Conservation (phyloP, 1,284 basidiomycete genomes). For the Puccinia coronata region DNA sequence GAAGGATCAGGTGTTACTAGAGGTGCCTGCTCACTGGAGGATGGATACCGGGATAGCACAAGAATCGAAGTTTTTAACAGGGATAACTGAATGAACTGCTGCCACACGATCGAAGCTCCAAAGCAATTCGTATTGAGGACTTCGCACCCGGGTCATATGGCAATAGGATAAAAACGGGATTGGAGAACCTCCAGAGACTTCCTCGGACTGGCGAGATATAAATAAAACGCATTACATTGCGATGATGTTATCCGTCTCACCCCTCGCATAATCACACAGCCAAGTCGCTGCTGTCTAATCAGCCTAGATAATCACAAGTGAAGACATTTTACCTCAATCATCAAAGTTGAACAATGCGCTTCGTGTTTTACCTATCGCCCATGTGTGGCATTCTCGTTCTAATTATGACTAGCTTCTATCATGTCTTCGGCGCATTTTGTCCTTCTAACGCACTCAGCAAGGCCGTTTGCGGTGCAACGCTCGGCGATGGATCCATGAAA, state of each 20-base stretch:
- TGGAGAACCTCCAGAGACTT: neutral
- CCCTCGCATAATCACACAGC: neutral
- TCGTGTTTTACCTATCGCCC: neutral
- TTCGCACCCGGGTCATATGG: neutral
- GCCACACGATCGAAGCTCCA: neutral
- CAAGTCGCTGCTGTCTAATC: neutral
- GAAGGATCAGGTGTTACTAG: neutral
- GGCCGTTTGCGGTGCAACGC: neutral
- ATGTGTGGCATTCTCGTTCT: neutral
- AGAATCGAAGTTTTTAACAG: neutral
- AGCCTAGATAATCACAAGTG: neutral
- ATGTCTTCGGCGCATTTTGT: neutral
- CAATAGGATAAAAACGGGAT: neutral
- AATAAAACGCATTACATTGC: neutral
- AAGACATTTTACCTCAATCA: neutral
- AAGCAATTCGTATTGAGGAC: slow-evolving; percentile 2
- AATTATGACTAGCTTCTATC: neutral
- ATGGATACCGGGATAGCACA: neutral
- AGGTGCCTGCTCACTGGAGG: neutral
- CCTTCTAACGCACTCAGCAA: neutral
- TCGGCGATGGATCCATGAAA: neutral
- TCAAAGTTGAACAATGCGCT: neutral
- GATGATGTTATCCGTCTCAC: neutral
- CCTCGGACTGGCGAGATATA: too few species aligned
- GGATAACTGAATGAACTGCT: neutral